phyloP scores from a whole-genome alignment of 2,329 filamentous ascomycete genomes.

The Ophiostoma ulmi region DNA sequence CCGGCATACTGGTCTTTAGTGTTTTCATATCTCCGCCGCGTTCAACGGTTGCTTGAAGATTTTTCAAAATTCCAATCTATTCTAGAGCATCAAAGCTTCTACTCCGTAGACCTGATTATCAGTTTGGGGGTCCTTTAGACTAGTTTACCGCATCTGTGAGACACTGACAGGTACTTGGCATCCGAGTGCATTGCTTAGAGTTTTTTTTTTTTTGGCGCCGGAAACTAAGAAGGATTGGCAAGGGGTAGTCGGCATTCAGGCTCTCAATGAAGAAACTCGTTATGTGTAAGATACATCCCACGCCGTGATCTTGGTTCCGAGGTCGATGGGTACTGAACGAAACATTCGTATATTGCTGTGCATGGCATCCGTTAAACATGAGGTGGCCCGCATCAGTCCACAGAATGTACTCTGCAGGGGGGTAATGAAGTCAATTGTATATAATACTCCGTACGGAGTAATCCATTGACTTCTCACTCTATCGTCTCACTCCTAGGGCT shows the following conservation, averaged over 20 bases:
- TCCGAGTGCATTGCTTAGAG: not conserved
- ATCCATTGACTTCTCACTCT: not conserved
- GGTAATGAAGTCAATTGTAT: too few relatives aligned
- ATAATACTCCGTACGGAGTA: not conserved
- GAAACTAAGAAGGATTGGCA: not conserved
- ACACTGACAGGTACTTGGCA: not conserved
- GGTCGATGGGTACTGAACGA: not conserved
- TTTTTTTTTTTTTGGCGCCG: not conserved
- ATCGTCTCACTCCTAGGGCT: constrained; percentile 5
- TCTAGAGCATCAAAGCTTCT: not conserved
- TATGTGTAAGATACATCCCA: too few relatives aligned
- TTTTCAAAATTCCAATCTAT: not conserved
- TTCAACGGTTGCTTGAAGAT: not conserved
- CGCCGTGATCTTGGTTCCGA: not conserved
- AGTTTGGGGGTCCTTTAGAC: not conserved
- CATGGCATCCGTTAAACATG: not conserved
- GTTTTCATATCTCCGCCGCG: not conserved
- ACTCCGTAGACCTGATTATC: not conserved
- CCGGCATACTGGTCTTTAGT: not conserved
- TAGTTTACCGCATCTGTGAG: not conserved
- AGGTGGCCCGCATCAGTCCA: not conserved
- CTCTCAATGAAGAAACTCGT: not conserved
- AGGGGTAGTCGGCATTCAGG: not conserved
- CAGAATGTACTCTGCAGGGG: not conserved
- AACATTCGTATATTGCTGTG: not conserved